Conservation (phyloP, 306 rosid genomes). For the Mimosa bimucronata region DNA sequence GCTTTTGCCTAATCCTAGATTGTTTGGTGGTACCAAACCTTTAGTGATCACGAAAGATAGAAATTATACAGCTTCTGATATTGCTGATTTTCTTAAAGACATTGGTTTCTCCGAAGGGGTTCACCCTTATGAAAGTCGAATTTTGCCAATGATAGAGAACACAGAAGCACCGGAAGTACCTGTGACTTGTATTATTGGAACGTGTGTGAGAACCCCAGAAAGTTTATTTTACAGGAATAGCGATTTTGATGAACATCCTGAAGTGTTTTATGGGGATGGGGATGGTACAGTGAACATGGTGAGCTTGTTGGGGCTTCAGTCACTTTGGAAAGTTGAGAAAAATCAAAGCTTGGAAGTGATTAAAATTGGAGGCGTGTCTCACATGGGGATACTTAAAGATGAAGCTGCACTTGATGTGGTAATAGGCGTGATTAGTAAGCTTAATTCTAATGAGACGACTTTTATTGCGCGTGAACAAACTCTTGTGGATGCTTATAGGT, state of each 20-base stretch:
- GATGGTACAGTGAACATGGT: conserved; percentile 88
- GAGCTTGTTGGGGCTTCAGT: conserved; percentile 71
- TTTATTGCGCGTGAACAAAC: conserved; percentile 21
- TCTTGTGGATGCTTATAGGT: conserved; percentile 21
- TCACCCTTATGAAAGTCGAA: conserved; percentile 61
- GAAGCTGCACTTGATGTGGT: conserved; percentile 58
- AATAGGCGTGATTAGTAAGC: conserved; percentile 44
- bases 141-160: conserved; percentile 52
- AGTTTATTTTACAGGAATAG: conserved; percentile 54
- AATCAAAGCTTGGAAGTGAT: conserved; percentile 59
- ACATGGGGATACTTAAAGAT: conserved; percentile 58
- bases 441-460: conserved; percentile 44
- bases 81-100: conserved; percentile 63
- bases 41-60: conserved; percentile 56
- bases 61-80: conserved; percentile 60
- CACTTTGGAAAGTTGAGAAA: conserved; percentile 54
- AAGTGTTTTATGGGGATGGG: conserved; percentile 72
- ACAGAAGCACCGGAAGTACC: conserved; percentile 64
- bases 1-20: conserved; percentile 78
- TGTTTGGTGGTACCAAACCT: conserved; percentile 47
- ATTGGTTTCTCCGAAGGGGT: conserved; percentile 72
- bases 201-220: conserved; percentile 65
- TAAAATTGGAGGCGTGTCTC: conserved; percentile 62
- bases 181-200: conserved; percentile 72
- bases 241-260: conserved; percentile 72